Conservation (phyloP, 352 stramenopile species). For the Achlya hypogyna region DNA sequence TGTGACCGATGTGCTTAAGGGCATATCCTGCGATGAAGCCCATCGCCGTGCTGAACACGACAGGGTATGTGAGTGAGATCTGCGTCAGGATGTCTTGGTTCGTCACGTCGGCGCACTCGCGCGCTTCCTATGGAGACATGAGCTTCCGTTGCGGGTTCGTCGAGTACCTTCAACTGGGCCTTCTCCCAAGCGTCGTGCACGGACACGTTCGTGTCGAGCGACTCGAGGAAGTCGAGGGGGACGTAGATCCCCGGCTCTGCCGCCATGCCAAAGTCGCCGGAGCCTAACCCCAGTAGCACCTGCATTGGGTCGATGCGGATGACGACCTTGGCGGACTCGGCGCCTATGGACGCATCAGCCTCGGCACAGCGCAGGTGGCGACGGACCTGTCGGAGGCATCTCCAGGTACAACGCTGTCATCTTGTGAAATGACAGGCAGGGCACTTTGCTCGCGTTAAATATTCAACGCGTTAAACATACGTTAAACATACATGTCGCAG, state of each 20-base stretch:
- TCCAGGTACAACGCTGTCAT: conserved; percentile 4
- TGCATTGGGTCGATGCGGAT: conserved; percentile 4
- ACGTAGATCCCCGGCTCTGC: neutral
- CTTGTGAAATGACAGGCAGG: neutral
- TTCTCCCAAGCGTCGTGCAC: conserved; percentile 4
- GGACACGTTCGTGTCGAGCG: neutral
- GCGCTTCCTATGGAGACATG: neutral
- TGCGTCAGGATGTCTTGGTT: conserved; percentile 1
- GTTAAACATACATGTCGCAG: too few relatives aligned
- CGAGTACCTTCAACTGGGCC: neutral
- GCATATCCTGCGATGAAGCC: neutral
- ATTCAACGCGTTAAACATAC: too few relatives aligned
- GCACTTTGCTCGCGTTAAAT: too few relatives aligned
- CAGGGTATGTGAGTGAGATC: neutral
- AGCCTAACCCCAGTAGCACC: neutral
- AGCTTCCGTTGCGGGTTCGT: neutral
- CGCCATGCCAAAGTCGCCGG: neutral
- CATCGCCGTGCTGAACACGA: neutral
- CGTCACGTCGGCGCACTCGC: neutral
- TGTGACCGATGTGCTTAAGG: conserved; percentile 5
- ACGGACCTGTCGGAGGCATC: neutral
- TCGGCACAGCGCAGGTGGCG: neutral
- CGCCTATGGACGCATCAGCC: neutral
- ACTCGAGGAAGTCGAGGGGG: conserved; percentile 5
- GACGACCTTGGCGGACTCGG: conserved; percentile 1